Evolutionary conservation across 2,329 filamentous ascomycete species (phyloP), one percentile per base, ranked within the genome.

Genomic region (Orbilia ellipsospora): DNA sequence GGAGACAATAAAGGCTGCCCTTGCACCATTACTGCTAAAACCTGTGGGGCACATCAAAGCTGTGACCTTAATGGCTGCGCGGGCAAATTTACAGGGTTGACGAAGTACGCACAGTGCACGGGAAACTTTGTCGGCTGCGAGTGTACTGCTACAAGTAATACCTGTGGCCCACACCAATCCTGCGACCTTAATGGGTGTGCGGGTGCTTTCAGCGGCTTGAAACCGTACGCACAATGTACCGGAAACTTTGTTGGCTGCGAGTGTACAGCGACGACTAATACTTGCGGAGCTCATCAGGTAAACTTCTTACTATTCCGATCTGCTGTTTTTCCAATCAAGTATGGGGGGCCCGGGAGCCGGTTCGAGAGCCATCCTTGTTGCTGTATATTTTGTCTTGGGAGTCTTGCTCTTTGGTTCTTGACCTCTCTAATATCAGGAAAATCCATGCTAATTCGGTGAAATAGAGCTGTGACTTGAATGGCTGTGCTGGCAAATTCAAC

Each of bases 51-150:
- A 13, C 28, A 50, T 13, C 61, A 64, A 31, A 55, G 48, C 12
- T 64, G 61, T 55, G 61, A 64, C 13, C 28, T 51, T 6, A 51
- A 51, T 55, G 61, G 61, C 23, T 64, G 61, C 50, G 61, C 61
- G 10, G 61, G 61, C 23, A 45, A 31, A 28, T 64, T 54, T 18
- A 63, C 52, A 10, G 60, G 60, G 20, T 20, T 63, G 23, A 51
- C 61, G 7, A 64, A 50, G n/a, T 64, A 51, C 16, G 60, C 60
- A 16, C 50, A 45, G 10, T 63, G 60, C 16, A 63, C 50, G 60
- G 60, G 60, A n/a, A 54, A 52, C 12, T 63, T 51, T 50, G 60
- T 20, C 60, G 42, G 42, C 42, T 45, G 42, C 42, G 42, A 45
- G 42, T 45, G 42, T 16, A 45, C 42, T 45, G 42, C 60, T 28